phyloP scores from a whole-genome alignment of 306 rosid species.

The Malus domestica region DNA sequence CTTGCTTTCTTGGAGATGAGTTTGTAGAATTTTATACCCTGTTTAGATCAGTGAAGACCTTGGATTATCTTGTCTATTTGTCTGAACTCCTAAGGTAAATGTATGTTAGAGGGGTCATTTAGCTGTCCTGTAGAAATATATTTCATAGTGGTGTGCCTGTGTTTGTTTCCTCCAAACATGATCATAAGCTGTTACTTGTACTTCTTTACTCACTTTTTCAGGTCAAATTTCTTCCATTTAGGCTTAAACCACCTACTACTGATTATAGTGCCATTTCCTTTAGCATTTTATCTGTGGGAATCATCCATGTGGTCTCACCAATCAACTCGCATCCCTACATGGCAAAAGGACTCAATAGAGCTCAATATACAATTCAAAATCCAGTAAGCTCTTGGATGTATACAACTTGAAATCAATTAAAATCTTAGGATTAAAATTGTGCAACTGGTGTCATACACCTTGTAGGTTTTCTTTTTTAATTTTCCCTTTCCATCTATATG shows the following conservation, averaged over 20 bases:
- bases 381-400: neutral
- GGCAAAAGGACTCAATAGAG: neutral
- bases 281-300: neutral
- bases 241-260: neutral
- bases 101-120: neutral
- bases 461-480: neutral
- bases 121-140: neutral
- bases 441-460: neutral
- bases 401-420: neutral
- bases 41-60: neutral
- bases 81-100: no score
- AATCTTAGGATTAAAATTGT: neutral
- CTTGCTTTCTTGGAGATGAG: neutral
- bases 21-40: neutral
- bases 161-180: neutral
- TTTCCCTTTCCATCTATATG: neutral
- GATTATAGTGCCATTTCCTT: neutral
- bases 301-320: neutral
- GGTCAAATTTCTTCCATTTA: no score
- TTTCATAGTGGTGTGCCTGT: neutral
- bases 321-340: neutral
- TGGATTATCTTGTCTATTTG: neutral
- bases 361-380: neutral
- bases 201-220: neutral
- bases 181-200: neutral